phyloP scores from a whole-genome alignment of 2,329 filamentous ascomycete genomes.

The Domatiomyces catenatus region DNA sequence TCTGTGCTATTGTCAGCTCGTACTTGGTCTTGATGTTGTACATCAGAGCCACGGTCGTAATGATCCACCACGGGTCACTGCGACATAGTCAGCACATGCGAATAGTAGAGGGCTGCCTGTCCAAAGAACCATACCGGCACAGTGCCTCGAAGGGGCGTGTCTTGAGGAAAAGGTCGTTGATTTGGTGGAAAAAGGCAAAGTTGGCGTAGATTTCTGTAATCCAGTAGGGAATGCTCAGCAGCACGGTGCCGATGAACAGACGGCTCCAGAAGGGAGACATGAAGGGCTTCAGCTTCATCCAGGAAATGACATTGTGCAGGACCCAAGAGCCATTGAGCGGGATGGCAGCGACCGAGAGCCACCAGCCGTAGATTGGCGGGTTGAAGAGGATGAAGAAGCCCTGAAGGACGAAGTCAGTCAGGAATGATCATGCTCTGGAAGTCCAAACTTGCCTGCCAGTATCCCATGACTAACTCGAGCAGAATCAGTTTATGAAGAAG shows the following conservation, averaged over 20 bases:
- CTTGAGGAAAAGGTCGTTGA: constrained; percentile 31
- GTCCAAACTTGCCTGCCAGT: background rate
- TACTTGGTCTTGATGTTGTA: constrained; percentile 45
- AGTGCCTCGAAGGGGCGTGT: constrained; percentile 41
- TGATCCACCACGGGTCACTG: constrained; percentile 47
- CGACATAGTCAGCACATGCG: background rate
- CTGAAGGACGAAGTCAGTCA: background rate
- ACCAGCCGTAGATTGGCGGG: constrained; percentile 41
- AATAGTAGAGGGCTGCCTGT: background rate
- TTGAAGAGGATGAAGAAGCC: constrained; percentile 41
- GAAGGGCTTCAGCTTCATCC: constrained; percentile 46
- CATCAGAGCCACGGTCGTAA: constrained; percentile 38
- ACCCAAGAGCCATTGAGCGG: constrained; percentile 42
- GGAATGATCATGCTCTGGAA: background rate
- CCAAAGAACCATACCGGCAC: constrained; percentile 26
- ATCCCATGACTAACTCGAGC: constrained; percentile 23
- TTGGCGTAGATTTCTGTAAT: constrained; percentile 45
- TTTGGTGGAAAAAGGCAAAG: constrained; percentile 41
- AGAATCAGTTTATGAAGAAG: constrained; percentile 31
- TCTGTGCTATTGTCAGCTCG: constrained; percentile 41
- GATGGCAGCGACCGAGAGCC: constrained; percentile 40
- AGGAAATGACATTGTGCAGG: constrained; percentile 45
- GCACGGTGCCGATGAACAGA: constrained; percentile 40
- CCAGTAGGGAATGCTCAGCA: constrained; percentile 45
- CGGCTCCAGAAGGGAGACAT: constrained; percentile 30